Evolutionary conservation across 2,329 filamentous ascomycete species (phyloP).

Genomic region (Talaromyces sp.): DNA sequence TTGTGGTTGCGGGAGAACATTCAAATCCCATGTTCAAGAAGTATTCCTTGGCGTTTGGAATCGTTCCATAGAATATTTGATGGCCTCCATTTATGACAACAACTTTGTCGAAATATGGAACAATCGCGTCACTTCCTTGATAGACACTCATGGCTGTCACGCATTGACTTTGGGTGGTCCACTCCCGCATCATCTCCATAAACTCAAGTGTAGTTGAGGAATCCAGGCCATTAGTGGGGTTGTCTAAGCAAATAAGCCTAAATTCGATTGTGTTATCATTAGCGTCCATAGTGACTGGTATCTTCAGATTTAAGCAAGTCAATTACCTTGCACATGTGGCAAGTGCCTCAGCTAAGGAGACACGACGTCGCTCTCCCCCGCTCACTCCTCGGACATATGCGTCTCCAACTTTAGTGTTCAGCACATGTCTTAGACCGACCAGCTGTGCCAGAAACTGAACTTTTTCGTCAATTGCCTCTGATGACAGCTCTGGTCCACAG

Average conservation of each 20-base stretch:
- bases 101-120: slow-evolving; percentile 76
- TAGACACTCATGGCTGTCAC: slow-evolving; percentile 75
- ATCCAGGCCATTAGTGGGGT: slow-evolving; percentile 67
- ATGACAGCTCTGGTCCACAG: not conserved
- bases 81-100: slow-evolving; percentile 73
- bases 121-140: slow-evolving; percentile 78
- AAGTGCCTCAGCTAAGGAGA: slow-evolving; percentile 79
- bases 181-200: slow-evolving; percentile 67
- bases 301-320: too few relatives aligned
- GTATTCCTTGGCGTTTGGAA: slow-evolving; percentile 61
- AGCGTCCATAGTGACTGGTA: too few relatives aligned
- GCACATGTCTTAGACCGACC: not conserved
- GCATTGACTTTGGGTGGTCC: slow-evolving; percentile 73
- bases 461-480: not conserved
- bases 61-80: slow-evolving; percentile 72
- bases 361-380: slow-evolving; percentile 74
- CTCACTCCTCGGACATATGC: slow-evolving; percentile 76
- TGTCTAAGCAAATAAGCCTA: slow-evolving; percentile 32
- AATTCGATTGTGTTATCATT: not conserved
- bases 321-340: slow-evolving; percentile 36
- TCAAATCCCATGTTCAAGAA: slow-evolving; percentile 63
- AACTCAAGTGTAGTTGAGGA: slow-evolving; percentile 67
- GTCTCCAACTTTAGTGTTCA: slow-evolving; percentile 77
- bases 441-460: not conserved
- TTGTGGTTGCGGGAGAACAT: slow-evolving; percentile 72